Base-by-base conservation (phyloP, 306 rosid genomes). In the Luffa aegyptiaca region DNA sequence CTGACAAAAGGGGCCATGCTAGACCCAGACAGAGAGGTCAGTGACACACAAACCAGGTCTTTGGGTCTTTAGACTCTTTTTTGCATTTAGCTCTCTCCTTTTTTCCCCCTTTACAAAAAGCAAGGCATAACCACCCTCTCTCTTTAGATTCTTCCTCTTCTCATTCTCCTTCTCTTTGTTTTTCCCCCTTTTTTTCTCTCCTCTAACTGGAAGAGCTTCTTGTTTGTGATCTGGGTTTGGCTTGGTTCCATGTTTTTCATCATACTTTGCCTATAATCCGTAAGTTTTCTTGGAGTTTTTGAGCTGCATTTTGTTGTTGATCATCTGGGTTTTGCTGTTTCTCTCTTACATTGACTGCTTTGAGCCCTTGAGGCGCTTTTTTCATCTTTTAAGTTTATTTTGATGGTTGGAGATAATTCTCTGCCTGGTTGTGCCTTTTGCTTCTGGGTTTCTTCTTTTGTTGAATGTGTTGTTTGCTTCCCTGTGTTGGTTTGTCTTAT, bases 81-180 rank as follows among this genome's bases (percentile, higher is more conserved):
- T 39, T 70, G 18, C 55, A n/a, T 8, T 44, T 21, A 26, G 35
- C 39, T 35, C 55, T 20, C 75, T 69, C n/a, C 39, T 70, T 72
- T 81, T 82, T 59, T 68, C 76, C 78, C 45, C 55, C 88, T 85
- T 90, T 90, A 86, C 78, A 72, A 10, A 90, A 92, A 90, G 93
- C 85, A 76, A 81, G 79, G 73, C 87, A 45, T 77, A 70, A 83
- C 72, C 81, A 57, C 77, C 68, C 73, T 56, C 79, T 45, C 80
- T 79, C 77, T 72, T 84, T 83, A 87, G 87, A 86, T 88, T 90
- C 93, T 91, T 90, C 89, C 85, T 49, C 76, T 53, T 17, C 80
- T 80, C 36, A 57, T 71, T 41, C 26, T 71, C 21, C 21, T 26
- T 13, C 77, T 71, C 53, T 20, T 42, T 69, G 35, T 18, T 83